Conservation (phyloP, 2,329 filamentous ascomycete genomes). For the Phialemoniopsis sp. region DNA sequence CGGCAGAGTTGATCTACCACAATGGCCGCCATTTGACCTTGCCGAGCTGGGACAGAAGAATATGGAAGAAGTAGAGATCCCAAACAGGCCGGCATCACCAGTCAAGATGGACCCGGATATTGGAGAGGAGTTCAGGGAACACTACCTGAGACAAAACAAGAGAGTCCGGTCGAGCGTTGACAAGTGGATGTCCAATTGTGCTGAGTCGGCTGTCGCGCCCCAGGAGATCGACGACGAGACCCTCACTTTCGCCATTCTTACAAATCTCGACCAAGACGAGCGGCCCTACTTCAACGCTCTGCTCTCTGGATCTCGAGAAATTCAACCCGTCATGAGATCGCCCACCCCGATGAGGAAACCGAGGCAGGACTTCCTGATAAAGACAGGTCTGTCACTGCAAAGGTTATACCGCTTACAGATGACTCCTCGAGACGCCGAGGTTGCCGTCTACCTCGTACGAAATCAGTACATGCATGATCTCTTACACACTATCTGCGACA, state of each 20-base stretch:
- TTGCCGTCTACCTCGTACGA: constrained; percentile 79
- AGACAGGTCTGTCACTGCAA: constrained; percentile 75
- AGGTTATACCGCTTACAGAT: constrained; percentile 74
- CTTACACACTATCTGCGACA: constrained; percentile 80
- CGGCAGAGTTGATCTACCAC: constrained; percentile 78
- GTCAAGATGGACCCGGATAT: constrained; percentile 88
- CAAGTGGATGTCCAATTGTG: constrained; percentile 80
- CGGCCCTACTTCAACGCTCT: constrained; percentile 80
- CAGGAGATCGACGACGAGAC: constrained; percentile 94
- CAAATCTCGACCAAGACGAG: constrained; percentile 72
- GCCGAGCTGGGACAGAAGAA: constrained; percentile 53
- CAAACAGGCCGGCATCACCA: constrained; percentile 54
- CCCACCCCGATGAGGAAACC: constrained; percentile 65
- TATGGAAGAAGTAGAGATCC: constrained; percentile 36
- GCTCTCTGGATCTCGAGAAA: constrained; percentile 55
- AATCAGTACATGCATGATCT: constrained; percentile 80
- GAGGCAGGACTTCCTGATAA: constrained; percentile 70
- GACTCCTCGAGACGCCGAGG: constrained; percentile 78
- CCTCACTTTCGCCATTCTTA: constrained; percentile 87
- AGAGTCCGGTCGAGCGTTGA: constrained; percentile 92
- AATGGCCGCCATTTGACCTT: constrained; percentile 85
- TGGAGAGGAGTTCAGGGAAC: constrained; percentile 86
- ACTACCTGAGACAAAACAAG: constrained; percentile 87
- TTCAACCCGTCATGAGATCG: constrained; percentile 55
- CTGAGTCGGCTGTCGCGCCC: constrained; percentile 69